phyloP scores from a whole-genome alignment of 768 basidiomycete species.

The Boletus huronensis region DNA sequence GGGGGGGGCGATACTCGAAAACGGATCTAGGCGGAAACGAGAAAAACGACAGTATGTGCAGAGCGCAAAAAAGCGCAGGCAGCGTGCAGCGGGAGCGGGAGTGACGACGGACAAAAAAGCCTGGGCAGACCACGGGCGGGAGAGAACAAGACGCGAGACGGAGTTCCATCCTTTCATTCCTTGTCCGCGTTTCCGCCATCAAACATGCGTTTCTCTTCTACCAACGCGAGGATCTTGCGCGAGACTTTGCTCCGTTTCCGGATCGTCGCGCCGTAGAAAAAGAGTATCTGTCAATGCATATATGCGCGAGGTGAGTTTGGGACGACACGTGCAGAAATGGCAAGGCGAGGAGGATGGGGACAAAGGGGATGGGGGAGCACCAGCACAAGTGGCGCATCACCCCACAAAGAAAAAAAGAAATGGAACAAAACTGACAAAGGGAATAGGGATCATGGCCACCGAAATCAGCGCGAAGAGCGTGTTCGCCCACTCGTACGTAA shows the following conservation, averaged over 20 bases:
- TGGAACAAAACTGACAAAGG: slow-evolving; percentile 42
- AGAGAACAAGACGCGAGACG: no score
- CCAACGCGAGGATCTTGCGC: slow-evolving; percentile 18
- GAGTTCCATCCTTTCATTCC: background rate
- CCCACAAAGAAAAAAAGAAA: background rate
- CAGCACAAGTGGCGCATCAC: background rate
- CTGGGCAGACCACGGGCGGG: no score
- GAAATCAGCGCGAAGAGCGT: slow-evolving; percentile 55
- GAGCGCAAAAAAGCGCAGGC: background rate
- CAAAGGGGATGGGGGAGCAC: background rate
- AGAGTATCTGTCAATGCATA: slow-evolving; percentile 24
- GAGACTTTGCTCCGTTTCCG: slow-evolving; percentile 31
- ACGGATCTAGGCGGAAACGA: background rate
- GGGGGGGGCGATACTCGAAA: no score
- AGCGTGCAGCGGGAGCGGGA: no score
- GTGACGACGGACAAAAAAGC: background rate
- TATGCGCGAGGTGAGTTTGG: background rate
- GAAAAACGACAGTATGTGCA: background rate
- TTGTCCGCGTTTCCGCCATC: background rate
- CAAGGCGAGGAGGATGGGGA: background rate
- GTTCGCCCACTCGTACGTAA: slow-evolving; percentile 60
- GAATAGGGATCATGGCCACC: slow-evolving; percentile 54
- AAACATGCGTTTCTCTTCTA: background rate
- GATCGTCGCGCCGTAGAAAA: slow-evolving; percentile 31
- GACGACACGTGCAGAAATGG: no score